A percentile compares a stretch with the other conserved stretches of the same genome.
Evolutionary conservation across 345 rosid genomes (phyloP).

Genomic region (Excoecaria cochinchinensis): DNA sequence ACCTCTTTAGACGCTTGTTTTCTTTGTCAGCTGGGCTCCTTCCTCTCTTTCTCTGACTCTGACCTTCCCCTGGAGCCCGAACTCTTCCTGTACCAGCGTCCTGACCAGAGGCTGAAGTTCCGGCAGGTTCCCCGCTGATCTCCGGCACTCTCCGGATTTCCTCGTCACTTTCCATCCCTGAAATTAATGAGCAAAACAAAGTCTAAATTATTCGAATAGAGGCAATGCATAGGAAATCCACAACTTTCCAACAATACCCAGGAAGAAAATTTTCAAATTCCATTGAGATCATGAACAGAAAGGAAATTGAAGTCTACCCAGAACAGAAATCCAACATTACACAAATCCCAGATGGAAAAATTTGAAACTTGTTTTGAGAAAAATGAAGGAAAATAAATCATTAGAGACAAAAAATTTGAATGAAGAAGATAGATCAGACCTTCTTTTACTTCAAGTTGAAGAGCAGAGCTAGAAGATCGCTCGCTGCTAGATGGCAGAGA

Average conservation of each 20-base stretch:
- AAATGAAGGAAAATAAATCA: neutral
- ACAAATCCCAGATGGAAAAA: constrained; percentile 6
- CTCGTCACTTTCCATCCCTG: constrained; percentile 95
- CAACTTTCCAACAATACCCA: neutral
- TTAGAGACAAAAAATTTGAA: neutral
- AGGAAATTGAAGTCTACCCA: neutral
- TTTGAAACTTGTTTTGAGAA: neutral
- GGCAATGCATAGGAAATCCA: neutral
- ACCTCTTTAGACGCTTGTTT: constrained; percentile 87
- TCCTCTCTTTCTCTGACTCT: constrained; percentile 73
- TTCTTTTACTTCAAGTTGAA: constrained; percentile 80
- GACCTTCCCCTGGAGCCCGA: constrained; percentile 56
- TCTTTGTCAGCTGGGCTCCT: constrained; percentile 92
- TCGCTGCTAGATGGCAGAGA: constrained; percentile 94
- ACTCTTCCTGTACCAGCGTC: constrained; percentile 47
- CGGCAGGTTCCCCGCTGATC: constrained; percentile 62
- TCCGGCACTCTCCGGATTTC: constrained; percentile 96
- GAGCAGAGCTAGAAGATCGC: constrained; percentile 94
- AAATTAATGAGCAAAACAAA: neutral
- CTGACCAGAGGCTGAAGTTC: constrained; percentile 45
- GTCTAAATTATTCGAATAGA: neutral
- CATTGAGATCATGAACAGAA: neutral
- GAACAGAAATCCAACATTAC: constrained; percentile 2
- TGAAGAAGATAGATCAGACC: constrained; percentile 34
- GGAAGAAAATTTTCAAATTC: neutral